A percentile compares a stretch with the other conserved stretches of the same genome.
Conservation (phyloP, 2,329 filamentous ascomycete species). For the Xylaria multiplex region DNA sequence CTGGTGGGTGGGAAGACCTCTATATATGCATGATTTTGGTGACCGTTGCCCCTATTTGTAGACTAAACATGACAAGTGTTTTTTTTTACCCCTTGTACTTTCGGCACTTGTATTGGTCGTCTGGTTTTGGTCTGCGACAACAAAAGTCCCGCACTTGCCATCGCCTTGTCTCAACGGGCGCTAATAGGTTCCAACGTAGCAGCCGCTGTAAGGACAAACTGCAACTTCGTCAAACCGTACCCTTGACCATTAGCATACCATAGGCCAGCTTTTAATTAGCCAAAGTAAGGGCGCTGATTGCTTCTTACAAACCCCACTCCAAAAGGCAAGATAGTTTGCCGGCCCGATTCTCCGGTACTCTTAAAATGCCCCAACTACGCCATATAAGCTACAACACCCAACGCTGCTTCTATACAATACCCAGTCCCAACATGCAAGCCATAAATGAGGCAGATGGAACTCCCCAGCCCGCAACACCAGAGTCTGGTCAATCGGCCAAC, state of each 20-base stretch:
- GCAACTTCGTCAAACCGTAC: not conserved
- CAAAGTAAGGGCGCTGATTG: not conserved
- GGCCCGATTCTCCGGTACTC: no score
- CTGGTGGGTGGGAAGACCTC: no score
- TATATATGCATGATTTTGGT: no score
- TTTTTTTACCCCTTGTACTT: no score
- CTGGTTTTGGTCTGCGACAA: not conserved
- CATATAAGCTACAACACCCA: no score
- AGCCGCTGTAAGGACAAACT: not conserved
- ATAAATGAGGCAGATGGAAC: no score
- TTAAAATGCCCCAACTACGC: no score
- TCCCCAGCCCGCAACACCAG: conserved; percentile 23
- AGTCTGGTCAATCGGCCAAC: conserved; percentile 9
- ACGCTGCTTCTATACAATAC: no score
- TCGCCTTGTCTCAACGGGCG: not conserved
- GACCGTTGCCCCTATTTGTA: no score
- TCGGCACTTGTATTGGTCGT: not conserved
- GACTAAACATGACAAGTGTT: no score
- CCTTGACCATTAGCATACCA: conserved; percentile 6
- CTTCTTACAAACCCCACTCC: not conserved
- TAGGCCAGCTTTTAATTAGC: not conserved
- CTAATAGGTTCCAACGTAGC: conserved; percentile 2
- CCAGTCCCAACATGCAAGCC: no score
- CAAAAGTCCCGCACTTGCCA: conserved; percentile 2
- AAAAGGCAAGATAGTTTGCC: not conserved